A percentile compares a stretch with the other conserved stretches of the same genome.
phyloP scores from a whole-genome alignment of 306 rosid genomes.

The Fragaria vesca region DNA sequence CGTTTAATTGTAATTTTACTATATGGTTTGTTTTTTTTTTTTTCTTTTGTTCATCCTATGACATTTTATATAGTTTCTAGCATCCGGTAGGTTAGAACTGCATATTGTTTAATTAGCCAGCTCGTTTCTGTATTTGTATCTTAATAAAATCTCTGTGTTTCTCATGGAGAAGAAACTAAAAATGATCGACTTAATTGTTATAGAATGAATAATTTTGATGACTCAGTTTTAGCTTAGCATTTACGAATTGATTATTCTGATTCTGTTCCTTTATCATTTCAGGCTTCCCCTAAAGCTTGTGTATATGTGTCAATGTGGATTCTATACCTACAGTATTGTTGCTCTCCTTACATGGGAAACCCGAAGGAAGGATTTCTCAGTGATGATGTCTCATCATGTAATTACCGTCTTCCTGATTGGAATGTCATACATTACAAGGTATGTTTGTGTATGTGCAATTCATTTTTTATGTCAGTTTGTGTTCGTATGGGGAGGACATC shows the following conservation, averaged over 20 bases:
- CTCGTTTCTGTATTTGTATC: neutral
- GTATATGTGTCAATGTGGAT: slow-evolving; percentile 94
- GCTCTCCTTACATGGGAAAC: slow-evolving; percentile 96
- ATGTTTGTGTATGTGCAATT: slow-evolving; percentile 17
- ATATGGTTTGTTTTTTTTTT: neutral
- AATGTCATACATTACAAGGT: slow-evolving; percentile 76
- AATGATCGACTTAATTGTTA: neutral
- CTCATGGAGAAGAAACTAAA: neutral
- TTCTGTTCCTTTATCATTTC: slow-evolving; percentile 35
- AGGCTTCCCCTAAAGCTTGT: slow-evolving; percentile 68
- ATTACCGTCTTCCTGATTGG: slow-evolving; percentile 79
- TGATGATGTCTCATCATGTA: slow-evolving; percentile 96
- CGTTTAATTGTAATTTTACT: neutral
- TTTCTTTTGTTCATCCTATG: neutral
- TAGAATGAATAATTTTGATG: neutral
- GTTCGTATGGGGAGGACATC: neutral
- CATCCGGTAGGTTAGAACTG: neutral
- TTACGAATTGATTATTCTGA: slow-evolving; percentile 23
- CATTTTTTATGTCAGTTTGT: neutral
- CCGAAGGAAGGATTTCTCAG: slow-evolving; percentile 91
- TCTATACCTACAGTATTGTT: slow-evolving; percentile 82
- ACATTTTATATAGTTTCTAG: neutral
- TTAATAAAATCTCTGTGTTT: neutral
- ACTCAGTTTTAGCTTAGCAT: neutral
- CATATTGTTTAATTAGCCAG: neutral